Base-by-base conservation (phyloP, 73 alveolate genomes). In the Paramecium tetraurelia region DNA sequence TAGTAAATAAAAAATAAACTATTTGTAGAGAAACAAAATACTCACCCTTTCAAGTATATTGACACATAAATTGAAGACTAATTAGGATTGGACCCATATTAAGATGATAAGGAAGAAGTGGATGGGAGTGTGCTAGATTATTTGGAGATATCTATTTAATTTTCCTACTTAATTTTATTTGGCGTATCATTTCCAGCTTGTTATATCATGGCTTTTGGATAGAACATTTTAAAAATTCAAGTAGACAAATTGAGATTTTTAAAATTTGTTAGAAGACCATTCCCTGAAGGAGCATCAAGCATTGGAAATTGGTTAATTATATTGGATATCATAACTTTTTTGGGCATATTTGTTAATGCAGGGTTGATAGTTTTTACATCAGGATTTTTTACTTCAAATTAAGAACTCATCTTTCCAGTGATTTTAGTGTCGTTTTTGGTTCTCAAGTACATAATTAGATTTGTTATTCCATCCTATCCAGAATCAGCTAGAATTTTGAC, bases 111-210 rank as follows among this genome's bases (percentile, higher is more conserved):
- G 21, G 63, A 72, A 10, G 96, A 92, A 58, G 63, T 59, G 8
- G 96, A 93, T 92, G 96, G 59, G 59, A 48, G 59, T 38, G 89
- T 93, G 1, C 59, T 71, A 9, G 94, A 92, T 24, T 93, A 92
- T 92, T 40, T 93, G 85, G 95, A 93, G 93, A 38, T 93, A 21
- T 83, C 89, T 53, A 53, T 93, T 16, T 58, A 92, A 43, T 93
- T 93, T 77, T 85, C 89, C 4, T 93, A 77, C 69, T 21, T 92
- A 16, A 63, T 92, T 40, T 41, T 93, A 3, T 92, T 92, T 53
- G 92, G 95, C 0, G 36, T 93, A 14, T 95, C 96, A 46, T 93
- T 93, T 71, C 96, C 96, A 11, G 83, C 92, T 31, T 70, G 95
- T 33, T 71, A 31, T 57, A 41, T 85, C 4, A 50, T 93, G 41